Base-by-base conservation (phyloP, 1,139 yeast species). In the Yamadazyma pseudoaaseri region DNA sequence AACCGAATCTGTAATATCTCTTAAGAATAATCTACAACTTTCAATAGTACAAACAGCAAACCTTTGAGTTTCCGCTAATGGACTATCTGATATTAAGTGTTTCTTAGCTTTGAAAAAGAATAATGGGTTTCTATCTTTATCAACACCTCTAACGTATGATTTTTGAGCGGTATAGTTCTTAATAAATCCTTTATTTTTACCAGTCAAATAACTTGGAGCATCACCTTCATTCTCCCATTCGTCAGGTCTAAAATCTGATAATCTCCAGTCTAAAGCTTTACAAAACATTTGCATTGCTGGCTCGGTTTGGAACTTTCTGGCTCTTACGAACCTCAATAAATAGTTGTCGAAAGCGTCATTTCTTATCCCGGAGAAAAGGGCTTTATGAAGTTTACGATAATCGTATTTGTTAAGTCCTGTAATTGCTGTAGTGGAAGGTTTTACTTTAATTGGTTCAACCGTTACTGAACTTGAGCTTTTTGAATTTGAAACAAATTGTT, bases 251-350 rank as follows among this genome's bases (percentile, higher is more conserved):
- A 52, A 54, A 14, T 32, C 39, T 23, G 54, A 50, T 14, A 37
- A 31, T 45, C 73, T 58, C 76, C 76, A 70, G 33, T 62, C 49
- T 35, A 65, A 49, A 4, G 72, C 62, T 37, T 62, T 63, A 23
- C 51, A 26, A 21, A 62, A 41, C 75, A 70, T 69, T 3, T 41
- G 48, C 26, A 68, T 30, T 1, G 64, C 59, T 33, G 58, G 56
- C 17, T 58, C 58, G 15, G 59, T 42, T 27, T 62, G 56, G 53
- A 62, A 64, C 43, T 68, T 68, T 48, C 76, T 66, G 22, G 76
- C 76, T 38, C 74, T 55, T 20, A 68, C 49, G 31, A 61, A 70
- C 37, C 65, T 54, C 41, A 65, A 58, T 4, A 62, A 18, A 33
- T 52, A 51, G 40, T 65, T 65, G 43, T 70, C 75, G 15, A 56